Evolutionary conservation across 208 protist genomes (phyloP), one percentile per base, ranked within the genome.

Genomic region (Crithidia acanthocephali): DNA sequence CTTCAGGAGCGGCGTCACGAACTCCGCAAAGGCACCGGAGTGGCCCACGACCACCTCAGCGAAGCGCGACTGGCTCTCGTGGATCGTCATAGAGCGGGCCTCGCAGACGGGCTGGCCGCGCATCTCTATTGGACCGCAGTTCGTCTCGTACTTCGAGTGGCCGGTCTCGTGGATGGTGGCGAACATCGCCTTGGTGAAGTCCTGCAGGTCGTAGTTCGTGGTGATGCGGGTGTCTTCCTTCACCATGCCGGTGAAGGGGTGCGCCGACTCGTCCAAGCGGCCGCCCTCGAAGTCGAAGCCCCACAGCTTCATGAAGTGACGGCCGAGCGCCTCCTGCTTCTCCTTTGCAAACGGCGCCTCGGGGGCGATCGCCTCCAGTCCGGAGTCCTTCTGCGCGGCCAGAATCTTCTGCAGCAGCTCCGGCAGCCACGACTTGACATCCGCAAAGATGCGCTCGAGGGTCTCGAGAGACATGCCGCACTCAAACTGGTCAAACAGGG

Each of bases 1-100:
- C 33, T 58, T 57, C 53, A 95, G 53, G 10, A 78, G 55, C 2
- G 90, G 88, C 8, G 61, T 42, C 28, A 95, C 45, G 59, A 76
- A 88, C 51, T 90, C 70, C 13, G 81, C 72, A 68, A 95, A 96
- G 20, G 77, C 74, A 25, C 42, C 58, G 45, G 83, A 87, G 40
- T 77, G 86, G 2, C 62, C 87, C 48, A 95, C 72, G 58, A 87
- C 74, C 58, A 82, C 64, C 73, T 96, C 93, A n/a, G 80, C 87
- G 56, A 97, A 87, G n/a, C 85, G 79, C 10, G 89, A 89, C 69
- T 95, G 90, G 52, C 83, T 86, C 66, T 97, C 90, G 72, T 97
- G 87, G 10, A 97, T 70, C 22, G 75, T 83, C 28, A 91, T 72
- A 11, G 84, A 88, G n/a, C 91, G 80, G 3, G 80, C 83, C 8